These are phyloP conservation scores for Scutellaria baicalensis DNA, from an alignment of 257 asterid genomes.

Conservation along the genomic window DNA sequence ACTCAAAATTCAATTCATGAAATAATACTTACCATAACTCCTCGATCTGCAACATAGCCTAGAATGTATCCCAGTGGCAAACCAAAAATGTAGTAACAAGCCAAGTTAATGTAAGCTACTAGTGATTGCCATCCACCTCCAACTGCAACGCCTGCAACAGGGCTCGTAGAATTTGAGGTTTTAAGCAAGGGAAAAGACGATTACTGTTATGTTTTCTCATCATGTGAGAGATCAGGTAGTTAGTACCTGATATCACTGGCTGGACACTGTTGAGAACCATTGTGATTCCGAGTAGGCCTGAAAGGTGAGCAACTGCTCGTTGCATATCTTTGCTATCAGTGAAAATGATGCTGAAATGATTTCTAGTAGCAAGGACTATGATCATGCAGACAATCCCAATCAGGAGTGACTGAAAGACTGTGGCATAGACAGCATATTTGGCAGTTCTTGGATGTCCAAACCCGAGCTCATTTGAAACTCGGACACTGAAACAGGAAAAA, in stretches of 20 bases:
- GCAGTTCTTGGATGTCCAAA: constrained; percentile 64
- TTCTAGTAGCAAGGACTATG: constrained; percentile 36
- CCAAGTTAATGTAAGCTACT: constrained; percentile 75
- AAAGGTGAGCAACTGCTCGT: constrained; percentile 57
- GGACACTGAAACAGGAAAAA: constrained; percentile 40
- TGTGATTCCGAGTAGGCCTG: constrained; percentile 64
- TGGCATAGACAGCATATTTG: constrained; percentile 44
- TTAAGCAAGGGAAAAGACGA: neutral
- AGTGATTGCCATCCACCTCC: constrained; percentile 87
- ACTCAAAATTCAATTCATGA: neutral
- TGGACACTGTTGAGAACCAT: constrained; percentile 86
- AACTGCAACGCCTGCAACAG: constrained; percentile 57
- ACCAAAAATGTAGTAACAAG: constrained; percentile 55
- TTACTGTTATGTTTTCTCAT: neutral
- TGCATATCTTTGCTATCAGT: constrained; percentile 61
- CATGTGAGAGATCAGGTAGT: neutral
- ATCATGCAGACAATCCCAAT: constrained; percentile 64
- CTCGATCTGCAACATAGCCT: constrained; percentile 50
- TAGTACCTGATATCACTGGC: constrained; percentile 81
- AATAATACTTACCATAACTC: constrained; percentile 41
- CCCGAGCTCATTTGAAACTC: constrained; percentile 80
- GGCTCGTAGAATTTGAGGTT: neutral
- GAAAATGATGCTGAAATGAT: constrained; percentile 49
- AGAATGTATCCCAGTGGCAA: constrained; percentile 60
- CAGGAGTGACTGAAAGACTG: constrained; percentile 61